These are phyloP conservation scores for Hypoxylon sp. DNA, from an alignment of 2,329 filamentous ascomycete genomes.

Conservation along the genomic window DNA sequence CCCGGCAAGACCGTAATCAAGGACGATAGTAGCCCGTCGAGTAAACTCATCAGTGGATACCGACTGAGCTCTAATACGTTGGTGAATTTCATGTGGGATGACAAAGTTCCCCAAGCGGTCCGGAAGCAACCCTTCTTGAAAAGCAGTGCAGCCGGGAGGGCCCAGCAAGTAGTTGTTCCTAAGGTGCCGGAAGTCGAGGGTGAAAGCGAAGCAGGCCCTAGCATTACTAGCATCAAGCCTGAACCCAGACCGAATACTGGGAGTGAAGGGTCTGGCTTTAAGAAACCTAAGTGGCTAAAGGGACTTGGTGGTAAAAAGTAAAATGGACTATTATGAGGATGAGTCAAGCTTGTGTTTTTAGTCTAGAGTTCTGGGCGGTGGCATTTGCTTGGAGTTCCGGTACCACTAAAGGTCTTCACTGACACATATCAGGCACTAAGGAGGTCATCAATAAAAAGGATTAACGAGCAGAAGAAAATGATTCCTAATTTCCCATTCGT, in stretches of 20 bases:
- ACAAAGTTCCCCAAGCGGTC: slow-evolving; percentile 46
- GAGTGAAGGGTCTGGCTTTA: slow-evolving; percentile 48
- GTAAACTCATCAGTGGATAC: slow-evolving; percentile 79
- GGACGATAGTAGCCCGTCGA: slow-evolving; percentile 63
- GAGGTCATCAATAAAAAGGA: slow-evolving; percentile 15
- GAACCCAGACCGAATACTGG: slow-evolving; percentile 43
- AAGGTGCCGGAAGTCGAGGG: slow-evolving; percentile 60
- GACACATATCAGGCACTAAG: slow-evolving; percentile 2
- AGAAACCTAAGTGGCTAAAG: slow-evolving; percentile 80
- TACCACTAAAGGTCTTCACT: slow-evolving; percentile 9
- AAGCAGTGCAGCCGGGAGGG: slow-evolving; percentile 63
- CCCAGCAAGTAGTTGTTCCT: slow-evolving; percentile 71
- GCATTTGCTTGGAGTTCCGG: slow-evolving; percentile 40
- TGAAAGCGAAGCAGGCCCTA: slow-evolving; percentile 37
- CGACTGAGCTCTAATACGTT: slow-evolving; percentile 79
- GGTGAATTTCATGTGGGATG: slow-evolving; percentile 68
- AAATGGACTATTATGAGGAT: slow-evolving; percentile 37
- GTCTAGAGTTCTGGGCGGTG: slow-evolving; percentile 1
- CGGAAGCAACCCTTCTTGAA: slow-evolving; percentile 63
- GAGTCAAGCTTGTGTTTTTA: slow-evolving; percentile 22
- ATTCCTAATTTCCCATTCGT: slow-evolving; percentile 42
- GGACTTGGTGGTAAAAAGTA: slow-evolving; percentile 80
- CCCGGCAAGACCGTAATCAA: slow-evolving; percentile 66
- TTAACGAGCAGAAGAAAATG: slow-evolving; percentile 35
- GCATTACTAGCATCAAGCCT: slow-evolving; percentile 9